Conservation (phyloP, 1,139 yeast species). For the Insectozyma bohioensis region DNA sequence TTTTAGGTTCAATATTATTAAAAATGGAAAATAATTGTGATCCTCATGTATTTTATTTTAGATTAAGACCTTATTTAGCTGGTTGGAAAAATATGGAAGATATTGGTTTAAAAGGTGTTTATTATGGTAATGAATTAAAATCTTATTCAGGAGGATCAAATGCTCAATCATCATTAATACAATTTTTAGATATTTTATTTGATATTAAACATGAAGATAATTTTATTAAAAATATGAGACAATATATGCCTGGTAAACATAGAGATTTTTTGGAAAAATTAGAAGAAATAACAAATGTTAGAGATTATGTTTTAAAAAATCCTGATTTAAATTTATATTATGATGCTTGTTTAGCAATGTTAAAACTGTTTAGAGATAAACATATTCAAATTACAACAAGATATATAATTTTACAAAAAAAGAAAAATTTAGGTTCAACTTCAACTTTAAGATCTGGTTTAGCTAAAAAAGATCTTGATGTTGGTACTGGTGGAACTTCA, state of each 20-base stretch:
- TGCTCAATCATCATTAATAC: constrained; percentile 89
- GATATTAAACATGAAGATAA: constrained; percentile 85
- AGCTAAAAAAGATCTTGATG: constrained; percentile 51
- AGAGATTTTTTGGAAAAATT: constrained; percentile 67
- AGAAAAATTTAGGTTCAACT: constrained; percentile 53
- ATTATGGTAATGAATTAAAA: constrained; percentile 73
- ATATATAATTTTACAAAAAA: constrained; percentile 78
- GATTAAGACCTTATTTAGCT: constrained; percentile 85
- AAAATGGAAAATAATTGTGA: constrained; percentile 94
- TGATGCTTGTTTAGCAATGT: constrained; percentile 89
- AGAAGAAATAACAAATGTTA: constrained; percentile 47
- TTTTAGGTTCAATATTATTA: constrained; percentile 71
- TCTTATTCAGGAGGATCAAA: constrained; percentile 87
- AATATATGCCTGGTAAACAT: constrained; percentile 88
- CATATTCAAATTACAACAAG: constrained; percentile 92
- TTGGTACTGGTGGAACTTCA: constrained; percentile 95
- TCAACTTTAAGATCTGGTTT: constrained; percentile 62
- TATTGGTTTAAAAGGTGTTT: constrained; percentile 82
- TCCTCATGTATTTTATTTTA: constrained; percentile 84
- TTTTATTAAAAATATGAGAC: constrained; percentile 80
- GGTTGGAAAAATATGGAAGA: constrained; percentile 95
- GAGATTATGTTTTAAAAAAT: constrained; percentile 23
- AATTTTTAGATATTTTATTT: constrained; percentile 75
- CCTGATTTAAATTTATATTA: constrained; percentile 69
- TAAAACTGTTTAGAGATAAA: constrained; percentile 84